Evolutionary conservation across 805 yeast genomes (phyloP).

Genomic region (Wickerhamomyces bisporus): DNA sequence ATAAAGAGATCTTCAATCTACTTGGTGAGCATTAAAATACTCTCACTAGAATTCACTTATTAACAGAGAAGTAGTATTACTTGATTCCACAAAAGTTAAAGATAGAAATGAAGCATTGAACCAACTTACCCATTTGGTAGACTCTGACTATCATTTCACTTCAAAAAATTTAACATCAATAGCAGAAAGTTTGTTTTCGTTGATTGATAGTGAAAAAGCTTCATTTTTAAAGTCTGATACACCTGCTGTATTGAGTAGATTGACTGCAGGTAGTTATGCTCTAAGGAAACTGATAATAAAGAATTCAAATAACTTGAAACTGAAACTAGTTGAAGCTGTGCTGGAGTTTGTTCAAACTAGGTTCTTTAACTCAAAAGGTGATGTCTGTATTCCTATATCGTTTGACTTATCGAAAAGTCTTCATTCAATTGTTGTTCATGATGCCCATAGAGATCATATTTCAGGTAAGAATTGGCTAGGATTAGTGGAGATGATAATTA

Average conservation of each 20-base stretch:
- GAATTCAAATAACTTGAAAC: conserved; percentile 11
- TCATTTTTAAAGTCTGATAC: conserved; percentile 23
- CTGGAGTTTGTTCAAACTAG: conserved; percentile 8
- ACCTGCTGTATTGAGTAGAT: conserved; percentile 25
- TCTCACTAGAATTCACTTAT: neutral
- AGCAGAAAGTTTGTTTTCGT: conserved; percentile 25
- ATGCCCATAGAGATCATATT: conserved; percentile 18
- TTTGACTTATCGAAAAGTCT: conserved; percentile 26
- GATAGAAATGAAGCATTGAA: conserved; percentile 50
- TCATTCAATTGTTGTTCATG: conserved; percentile 18
- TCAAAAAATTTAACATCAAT: conserved; percentile 20
- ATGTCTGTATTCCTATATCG: conserved; percentile 25
- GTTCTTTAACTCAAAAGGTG: conserved; percentile 10
- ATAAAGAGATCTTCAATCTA: no score
- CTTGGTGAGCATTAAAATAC: neutral
- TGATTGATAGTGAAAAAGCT: conserved; percentile 33
- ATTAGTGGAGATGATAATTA: conserved; percentile 7
- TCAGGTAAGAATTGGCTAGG: conserved; percentile 13
- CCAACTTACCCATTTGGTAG: conserved; percentile 28
- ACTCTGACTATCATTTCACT: conserved; percentile 20
- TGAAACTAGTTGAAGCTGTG: conserved; percentile 9
- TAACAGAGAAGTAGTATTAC: conserved; percentile 3
- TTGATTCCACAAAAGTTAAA: conserved; percentile 46
- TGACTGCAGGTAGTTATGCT: conserved; percentile 29
- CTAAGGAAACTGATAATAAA: conserved; percentile 22